phyloP scores from a whole-genome alignment of 169 alveolate species.

The Babesia caballi region DNA sequence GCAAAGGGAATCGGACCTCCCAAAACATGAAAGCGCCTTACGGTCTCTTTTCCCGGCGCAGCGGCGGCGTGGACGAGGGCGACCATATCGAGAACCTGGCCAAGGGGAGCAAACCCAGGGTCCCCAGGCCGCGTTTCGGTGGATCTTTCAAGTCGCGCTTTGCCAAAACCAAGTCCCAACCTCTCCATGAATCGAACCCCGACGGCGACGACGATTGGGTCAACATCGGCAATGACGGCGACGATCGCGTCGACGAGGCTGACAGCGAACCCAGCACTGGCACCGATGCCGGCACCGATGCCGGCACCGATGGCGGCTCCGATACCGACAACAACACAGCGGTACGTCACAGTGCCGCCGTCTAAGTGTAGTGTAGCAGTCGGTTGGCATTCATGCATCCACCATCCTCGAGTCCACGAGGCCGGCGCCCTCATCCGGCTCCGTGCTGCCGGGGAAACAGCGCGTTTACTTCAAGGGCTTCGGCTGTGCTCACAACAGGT shows the following conservation, averaged over 20 bases:
- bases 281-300: neutral
- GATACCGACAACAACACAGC: neutral
- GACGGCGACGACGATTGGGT: conserved; percentile 4
- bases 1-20: too few relatives aligned
- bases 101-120: neutral
- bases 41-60: neutral
- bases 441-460: conserved; percentile 81
- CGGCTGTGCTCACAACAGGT: conserved; percentile 98
- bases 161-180: neutral
- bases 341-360: neutral
- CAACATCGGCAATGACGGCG: neutral
- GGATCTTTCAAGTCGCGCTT: neutral
- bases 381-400: conserved; percentile 1
- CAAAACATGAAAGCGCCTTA: too few relatives aligned
- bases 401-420: neutral
- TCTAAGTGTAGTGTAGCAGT: neutral
- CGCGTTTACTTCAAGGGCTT: conserved; percentile 90
- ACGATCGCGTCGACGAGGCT: neutral
- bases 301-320: neutral
- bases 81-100: neutral
- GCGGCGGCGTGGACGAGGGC: neutral
- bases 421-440: neutral
- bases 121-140: neutral
- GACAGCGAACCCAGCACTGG: neutral
- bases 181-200: neutral